These are phyloP conservation scores for Plasmodium sp. DNA, from an alignment of 169 alveolate species.

Conservation along the genomic window DNA sequence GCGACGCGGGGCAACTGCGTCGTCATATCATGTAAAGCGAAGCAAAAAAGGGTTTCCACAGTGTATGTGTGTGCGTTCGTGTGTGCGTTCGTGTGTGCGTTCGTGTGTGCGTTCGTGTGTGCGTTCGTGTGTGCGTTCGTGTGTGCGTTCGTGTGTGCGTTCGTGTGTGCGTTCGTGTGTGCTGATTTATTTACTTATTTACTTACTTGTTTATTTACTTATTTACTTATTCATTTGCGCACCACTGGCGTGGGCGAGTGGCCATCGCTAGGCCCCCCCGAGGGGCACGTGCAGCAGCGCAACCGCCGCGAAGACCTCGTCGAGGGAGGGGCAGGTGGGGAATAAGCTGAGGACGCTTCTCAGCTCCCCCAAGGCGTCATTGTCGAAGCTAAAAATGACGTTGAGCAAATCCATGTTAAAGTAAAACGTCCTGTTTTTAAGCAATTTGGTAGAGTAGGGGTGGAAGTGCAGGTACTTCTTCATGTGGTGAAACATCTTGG, in stretches of 20 bases:
- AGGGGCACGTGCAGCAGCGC: slow-evolving; percentile 21
- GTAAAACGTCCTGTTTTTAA: slow-evolving; percentile 28
- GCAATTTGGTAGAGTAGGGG: slow-evolving; percentile 22
- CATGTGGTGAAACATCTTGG: slow-evolving; percentile 37
- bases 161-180: not conserved
- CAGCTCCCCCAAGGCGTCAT: slow-evolving; percentile 18
- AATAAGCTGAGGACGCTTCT: slow-evolving; percentile 30
- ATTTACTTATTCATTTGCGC: not conserved
- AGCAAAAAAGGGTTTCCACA: not conserved
- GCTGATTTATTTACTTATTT: too few relatives aligned
- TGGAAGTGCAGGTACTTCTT: slow-evolving; percentile 66
- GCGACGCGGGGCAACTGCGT: too few relatives aligned
- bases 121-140: not conserved
- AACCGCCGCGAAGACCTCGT: slow-evolving; percentile 25
- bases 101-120: not conserved
- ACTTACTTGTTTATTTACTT: too few relatives aligned
- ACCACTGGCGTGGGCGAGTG: not conserved
- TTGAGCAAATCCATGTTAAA: slow-evolving; percentile 45
- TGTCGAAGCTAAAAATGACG: slow-evolving; percentile 46
- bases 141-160: too few relatives aligned
- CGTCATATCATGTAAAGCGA: too few relatives aligned
- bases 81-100: not conserved
- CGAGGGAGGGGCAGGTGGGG: slow-evolving; percentile 52
- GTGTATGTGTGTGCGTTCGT: not conserved
- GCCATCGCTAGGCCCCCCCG: not conserved